Base-by-base conservation (phyloP, 2,329 filamentous ascomycete genomes). In the Endocalyx cinctus region DNA sequence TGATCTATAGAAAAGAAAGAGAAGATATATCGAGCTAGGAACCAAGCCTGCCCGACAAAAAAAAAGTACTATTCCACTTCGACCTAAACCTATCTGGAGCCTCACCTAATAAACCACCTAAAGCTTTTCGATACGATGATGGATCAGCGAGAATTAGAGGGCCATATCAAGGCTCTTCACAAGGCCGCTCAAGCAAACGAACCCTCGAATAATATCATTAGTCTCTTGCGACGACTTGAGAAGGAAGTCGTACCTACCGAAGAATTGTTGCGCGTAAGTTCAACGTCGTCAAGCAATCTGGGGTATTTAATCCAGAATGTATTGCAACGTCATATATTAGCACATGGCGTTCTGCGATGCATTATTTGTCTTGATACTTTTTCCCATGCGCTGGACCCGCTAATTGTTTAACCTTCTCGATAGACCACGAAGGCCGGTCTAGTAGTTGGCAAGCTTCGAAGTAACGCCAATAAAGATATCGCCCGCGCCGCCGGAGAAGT, bases 351-450 rank as follows among this genome's bases (percentile, higher is more conserved):
- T 5, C 25, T 15, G 13, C n/a, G 25, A 14, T n/a, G 25, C 25
- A 8, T 5, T n/a, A 27, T 20, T 26, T 37, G n/a, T n/a, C 19
- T 20, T 29, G 20, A 23, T 13, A 22, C 14, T 33, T 19, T 12
- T 29, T 13, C 26, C 18, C 23, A 28, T 25, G 20, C n/a, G n/a
- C n/a, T 29, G 14, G 20, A 17, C 12, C 29, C 31, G 13, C 15
- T 32, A 29, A 23, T 17, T 18, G 14, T 38, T 40, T 38, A 46
- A 25, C 29, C 32, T 29, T 25, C 29, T 23, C 7, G 30, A 34
- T 40, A 83, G 79, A 72, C 84, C 26, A 97, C 90, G n/a, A 85
- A 84, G 50, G 90, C 94, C 32, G 92, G 92, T 50, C 82, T 95
- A 46, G 79, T 84, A 31, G 85, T 97, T 43, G 90, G 89, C 59